These are phyloP conservation scores for Fusarium sp. DNA, from an alignment of 2,329 filamentous ascomycete genomes.

Conservation along the genomic window DNA sequence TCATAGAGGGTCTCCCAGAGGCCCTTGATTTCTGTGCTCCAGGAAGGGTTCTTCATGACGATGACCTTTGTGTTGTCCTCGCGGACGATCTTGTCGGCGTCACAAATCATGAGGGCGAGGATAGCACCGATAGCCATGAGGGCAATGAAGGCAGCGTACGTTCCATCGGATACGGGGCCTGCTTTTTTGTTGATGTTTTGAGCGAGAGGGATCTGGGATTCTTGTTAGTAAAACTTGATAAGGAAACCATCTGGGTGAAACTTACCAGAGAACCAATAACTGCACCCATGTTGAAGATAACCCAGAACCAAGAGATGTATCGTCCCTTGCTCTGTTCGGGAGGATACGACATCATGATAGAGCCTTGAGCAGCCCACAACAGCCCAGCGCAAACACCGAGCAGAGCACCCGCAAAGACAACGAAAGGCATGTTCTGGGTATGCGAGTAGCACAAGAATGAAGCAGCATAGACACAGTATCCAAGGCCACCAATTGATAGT, in stretches of 20 bases:
- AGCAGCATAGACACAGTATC: conserved; percentile 80
- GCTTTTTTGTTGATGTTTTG: conserved; percentile 72
- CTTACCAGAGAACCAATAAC: conserved; percentile 80
- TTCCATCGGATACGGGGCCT: conserved; percentile 60
- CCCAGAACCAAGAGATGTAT: conserved; percentile 93
- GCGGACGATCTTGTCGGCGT: conserved; percentile 55
- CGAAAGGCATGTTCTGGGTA: conserved; percentile 74
- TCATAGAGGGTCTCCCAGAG: conserved; percentile 58
- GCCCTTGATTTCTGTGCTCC: conserved; percentile 49
- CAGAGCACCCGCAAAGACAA: conserved; percentile 79
- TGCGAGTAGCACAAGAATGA: conserved; percentile 78
- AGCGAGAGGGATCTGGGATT: conserved; percentile 70
- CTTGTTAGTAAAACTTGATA: conserved; percentile 3
- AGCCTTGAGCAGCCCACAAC: conserved; percentile 84
- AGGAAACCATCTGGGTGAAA: not conserved
- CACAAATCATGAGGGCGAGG: conserved; percentile 60
- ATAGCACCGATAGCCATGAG: conserved; percentile 63
- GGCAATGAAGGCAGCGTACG: conserved; percentile 61
- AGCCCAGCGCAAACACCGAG: conserved; percentile 83
- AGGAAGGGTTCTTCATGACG: conserved; percentile 51
- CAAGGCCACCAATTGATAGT: conserved; percentile 77
- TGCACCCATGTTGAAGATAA: conserved; percentile 92
- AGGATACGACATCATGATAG: conserved; percentile 92
- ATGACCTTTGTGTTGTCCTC: conserved; percentile 54
- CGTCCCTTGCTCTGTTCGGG: conserved; percentile 83